These are phyloP conservation scores for Pichia deserticola DNA, from an alignment of 805 yeast genomes.

Conservation along the genomic window DNA sequence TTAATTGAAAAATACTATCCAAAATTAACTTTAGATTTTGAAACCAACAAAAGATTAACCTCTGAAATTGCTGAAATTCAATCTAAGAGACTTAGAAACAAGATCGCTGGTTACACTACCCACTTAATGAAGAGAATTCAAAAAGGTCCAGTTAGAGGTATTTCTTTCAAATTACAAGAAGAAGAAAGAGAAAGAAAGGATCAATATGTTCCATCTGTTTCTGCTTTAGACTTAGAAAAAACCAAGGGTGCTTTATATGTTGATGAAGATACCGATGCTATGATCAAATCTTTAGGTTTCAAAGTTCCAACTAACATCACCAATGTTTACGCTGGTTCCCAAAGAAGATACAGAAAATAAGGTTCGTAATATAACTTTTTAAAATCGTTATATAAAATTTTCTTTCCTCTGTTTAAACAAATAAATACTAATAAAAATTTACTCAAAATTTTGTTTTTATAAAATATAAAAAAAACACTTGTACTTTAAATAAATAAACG, in stretches of 20 bases:
- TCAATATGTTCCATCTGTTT: slow-evolving; percentile 99
- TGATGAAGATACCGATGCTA: slow-evolving; percentile 93
- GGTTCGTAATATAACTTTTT: slow-evolving; percentile 10
- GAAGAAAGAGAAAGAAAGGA: slow-evolving; percentile 99
- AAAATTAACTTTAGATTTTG: slow-evolving; percentile 98
- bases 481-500: too few relatives aligned
- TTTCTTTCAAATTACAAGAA: slow-evolving; percentile 99
- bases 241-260: slow-evolving; percentile 94
- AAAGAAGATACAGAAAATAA: slow-evolving; percentile 87
- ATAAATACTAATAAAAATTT: not conserved
- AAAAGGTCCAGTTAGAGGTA: slow-evolving; percentile 99
- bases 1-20: slow-evolving; percentile 99
- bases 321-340: slow-evolving; percentile 79
- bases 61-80: slow-evolving; percentile 98
- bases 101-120: slow-evolving; percentile 99
- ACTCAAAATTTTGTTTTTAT: not conserved
- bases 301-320: slow-evolving; percentile 79
- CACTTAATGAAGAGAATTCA: slow-evolving; percentile 99
- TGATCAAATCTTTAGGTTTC: slow-evolving; percentile 91
- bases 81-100: slow-evolving; percentile 99
- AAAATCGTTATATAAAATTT: not conserved
- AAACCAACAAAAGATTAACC: slow-evolving; percentile 99
- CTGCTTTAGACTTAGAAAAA: slow-evolving; percentile 97
- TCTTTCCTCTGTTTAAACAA: slow-evolving; percentile 7
- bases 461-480: too few relatives aligned